phyloP scores from a whole-genome alignment of 345 rosid genomes.

The Salix dunnii region DNA sequence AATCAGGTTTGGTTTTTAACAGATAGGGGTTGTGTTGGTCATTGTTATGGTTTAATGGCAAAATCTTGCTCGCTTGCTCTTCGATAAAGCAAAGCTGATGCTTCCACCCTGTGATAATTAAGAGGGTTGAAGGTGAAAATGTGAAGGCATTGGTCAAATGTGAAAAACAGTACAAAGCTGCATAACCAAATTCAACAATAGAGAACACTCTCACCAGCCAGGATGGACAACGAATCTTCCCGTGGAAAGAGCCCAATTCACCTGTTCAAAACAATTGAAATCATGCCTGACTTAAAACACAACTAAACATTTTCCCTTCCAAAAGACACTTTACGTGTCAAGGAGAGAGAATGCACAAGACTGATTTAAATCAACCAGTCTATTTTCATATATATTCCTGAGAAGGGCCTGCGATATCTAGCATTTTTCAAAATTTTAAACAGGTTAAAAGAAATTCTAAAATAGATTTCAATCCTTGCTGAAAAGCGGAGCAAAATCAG shows the following conservation, averaged over 20 bases:
- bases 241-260: conserved; percentile 78
- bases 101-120: conserved; percentile 83
- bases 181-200: neutral
- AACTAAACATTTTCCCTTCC: neutral
- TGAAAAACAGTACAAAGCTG: neutral
- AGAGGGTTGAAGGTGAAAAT: neutral
- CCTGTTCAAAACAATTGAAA: conserved; percentile 50
- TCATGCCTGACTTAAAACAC: conserved; percentile 2
- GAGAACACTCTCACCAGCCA: conserved; percentile 68
- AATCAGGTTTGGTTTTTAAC: conserved; percentile 33
- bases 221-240: conserved; percentile 91
- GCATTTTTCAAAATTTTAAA: neutral
- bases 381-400: neutral
- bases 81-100: conserved; percentile 91
- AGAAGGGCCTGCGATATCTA: neutral
- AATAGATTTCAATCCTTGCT: neutral
- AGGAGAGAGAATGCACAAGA: neutral
- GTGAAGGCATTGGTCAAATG: conserved; percentile 11
- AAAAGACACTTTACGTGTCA: neutral
- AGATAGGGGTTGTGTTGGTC: conserved; percentile 14
- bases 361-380: neutral
- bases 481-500: neutral
- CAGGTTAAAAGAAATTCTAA: neutral
- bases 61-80: conserved; percentile 87
- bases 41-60: conserved; percentile 65